Base-by-base conservation (phyloP, 2,329 filamentous ascomycete species). In the Volutella citrinella region DNA sequence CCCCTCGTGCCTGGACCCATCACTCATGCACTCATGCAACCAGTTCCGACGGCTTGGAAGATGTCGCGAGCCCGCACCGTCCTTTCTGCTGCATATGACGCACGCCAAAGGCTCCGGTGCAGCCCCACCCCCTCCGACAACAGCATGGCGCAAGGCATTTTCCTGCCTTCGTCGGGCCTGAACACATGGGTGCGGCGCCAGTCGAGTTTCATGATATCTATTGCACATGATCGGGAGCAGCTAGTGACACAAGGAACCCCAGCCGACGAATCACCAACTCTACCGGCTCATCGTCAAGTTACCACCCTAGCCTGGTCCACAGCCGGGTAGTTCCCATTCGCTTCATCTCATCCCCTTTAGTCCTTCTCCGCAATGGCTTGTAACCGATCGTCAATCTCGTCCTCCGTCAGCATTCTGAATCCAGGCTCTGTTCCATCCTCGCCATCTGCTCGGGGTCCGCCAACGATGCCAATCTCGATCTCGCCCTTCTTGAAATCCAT, bases 401-500 rank as follows among this genome's bases (percentile, higher is more conserved):
- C 90, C 68, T 96, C 91, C 19, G 87, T 95, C 65, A 98, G 76
- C 52, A 82, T 84, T 62, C 90, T 82, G 76, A 98, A 98, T 43
- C 72, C 74, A 30, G 83, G 66, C 55, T 87, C 78, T 45, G 83
- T 85, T 47, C 87, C 88, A 62, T 94, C 86, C 67, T 86, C 76
- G 49, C 90, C 91, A 58, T 95, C 87, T 39, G 73, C 68, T 55
- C 80, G 78, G 38, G 91, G 90, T 19, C 89, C 91, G 49, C 93
- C 93, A 34, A 96, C 93, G 58, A 98, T 90, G 45, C 93, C 93
- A 66, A 98, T 87, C 71, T 98, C 93, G 63, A 98, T 83, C 74
- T 98, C 93, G 54, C 86, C 86, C 76, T 97, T 97, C 80, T 98
- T 98, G 76, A 98, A 98, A 65, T 98, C 93, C 65, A 97, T 95